These are phyloP conservation scores for Malassezia japonica DNA, from an alignment of 1,284 basidiomycete genomes.

Conservation along the genomic window DNA sequence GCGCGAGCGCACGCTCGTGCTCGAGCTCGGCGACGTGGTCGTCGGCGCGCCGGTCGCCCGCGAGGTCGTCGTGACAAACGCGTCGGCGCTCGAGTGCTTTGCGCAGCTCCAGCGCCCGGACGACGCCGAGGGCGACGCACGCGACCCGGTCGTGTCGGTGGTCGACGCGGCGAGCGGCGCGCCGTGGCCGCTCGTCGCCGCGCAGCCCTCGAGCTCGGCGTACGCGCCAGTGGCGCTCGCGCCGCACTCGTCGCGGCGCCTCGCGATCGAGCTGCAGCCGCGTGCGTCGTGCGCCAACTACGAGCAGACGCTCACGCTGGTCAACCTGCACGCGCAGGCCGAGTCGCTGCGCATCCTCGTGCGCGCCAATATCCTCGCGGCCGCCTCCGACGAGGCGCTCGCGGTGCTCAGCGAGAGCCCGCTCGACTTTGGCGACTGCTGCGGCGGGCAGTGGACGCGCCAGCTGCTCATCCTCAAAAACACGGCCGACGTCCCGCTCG, in stretches of 20 bases:
- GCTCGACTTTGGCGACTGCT: conserved; percentile 52
- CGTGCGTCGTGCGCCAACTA: conserved; percentile 32
- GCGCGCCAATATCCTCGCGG: conserved; percentile 43
- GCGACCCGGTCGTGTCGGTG: conserved; percentile 25
- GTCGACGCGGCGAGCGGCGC: conserved; percentile 21
- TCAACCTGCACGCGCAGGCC: conserved; percentile 33
- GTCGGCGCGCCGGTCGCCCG: conserved; percentile 32
- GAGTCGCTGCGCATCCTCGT: conserved; percentile 37
- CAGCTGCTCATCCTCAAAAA: conserved; percentile 52
- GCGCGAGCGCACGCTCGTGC: conserved; percentile 21
- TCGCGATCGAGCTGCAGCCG: conserved; percentile 15
- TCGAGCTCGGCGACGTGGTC: conserved; percentile 45
- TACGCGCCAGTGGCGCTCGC: conserved; percentile 23
- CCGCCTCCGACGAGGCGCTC: conserved; percentile 49
- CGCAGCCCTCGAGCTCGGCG: conserved; percentile 17
- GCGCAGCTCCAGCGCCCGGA: conserved; percentile 38
- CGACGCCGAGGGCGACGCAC: conserved; percentile 28
- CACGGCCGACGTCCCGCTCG: conserved; percentile 50
- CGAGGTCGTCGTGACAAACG: conserved; percentile 28
- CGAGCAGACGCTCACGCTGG: conserved; percentile 41
- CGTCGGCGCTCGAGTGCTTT: conserved; percentile 39
- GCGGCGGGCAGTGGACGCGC: conserved; percentile 51
- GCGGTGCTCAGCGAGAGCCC: conserved; percentile 50
- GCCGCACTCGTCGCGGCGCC: conserved; percentile 18
- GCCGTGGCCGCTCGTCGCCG: conserved; percentile 19